Evolutionary conservation across 2,329 filamentous ascomycete species (phyloP).

Genomic region (Fusarium sp.): DNA sequence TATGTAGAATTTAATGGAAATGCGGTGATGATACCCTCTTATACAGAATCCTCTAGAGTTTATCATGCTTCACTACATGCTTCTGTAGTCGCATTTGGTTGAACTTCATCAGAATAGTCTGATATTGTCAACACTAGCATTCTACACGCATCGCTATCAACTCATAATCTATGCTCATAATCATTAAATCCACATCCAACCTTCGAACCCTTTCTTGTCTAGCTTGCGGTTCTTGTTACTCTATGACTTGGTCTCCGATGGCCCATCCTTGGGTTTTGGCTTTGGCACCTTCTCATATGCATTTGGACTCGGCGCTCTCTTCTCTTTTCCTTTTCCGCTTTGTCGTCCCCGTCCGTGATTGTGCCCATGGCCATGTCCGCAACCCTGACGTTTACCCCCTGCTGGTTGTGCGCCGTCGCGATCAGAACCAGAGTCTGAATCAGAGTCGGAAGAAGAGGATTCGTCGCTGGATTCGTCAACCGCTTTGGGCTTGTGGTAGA

Average conservation of each 20-base stretch:
- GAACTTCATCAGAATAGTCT: conserved; percentile 1
- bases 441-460: conserved; percentile 68
- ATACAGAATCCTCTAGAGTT: conserved; percentile 10
- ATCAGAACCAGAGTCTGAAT: conserved; percentile 59
- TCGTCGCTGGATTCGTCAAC: conserved; percentile 86
- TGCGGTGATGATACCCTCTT: conserved; percentile 36
- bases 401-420: conserved; percentile 45
- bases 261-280: conserved; percentile 53
- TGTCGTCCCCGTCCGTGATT: conserved; percentile 46
- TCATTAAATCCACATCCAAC: conserved; percentile 20
- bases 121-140: not conserved
- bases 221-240: not conserved
- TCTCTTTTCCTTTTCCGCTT: conserved; percentile 53
- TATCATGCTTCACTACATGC: conserved; percentile 1
- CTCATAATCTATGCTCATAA: conserved; percentile 27
- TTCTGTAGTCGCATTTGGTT: conserved; percentile 19
- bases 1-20: not conserved
- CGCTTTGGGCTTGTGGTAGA: conserved; percentile 88
- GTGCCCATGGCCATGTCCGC: conserved; percentile 56
- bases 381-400: conserved; percentile 57
- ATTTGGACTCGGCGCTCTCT: conserved; percentile 76
- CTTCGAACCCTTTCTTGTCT: conserved; percentile 1
- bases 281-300: conserved; percentile 82
- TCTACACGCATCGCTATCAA: not conserved
- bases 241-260: conserved; percentile 43